Base-by-base conservation (phyloP, 495 filamentous ascomycete genomes). In the Podospora sp. region DNA sequence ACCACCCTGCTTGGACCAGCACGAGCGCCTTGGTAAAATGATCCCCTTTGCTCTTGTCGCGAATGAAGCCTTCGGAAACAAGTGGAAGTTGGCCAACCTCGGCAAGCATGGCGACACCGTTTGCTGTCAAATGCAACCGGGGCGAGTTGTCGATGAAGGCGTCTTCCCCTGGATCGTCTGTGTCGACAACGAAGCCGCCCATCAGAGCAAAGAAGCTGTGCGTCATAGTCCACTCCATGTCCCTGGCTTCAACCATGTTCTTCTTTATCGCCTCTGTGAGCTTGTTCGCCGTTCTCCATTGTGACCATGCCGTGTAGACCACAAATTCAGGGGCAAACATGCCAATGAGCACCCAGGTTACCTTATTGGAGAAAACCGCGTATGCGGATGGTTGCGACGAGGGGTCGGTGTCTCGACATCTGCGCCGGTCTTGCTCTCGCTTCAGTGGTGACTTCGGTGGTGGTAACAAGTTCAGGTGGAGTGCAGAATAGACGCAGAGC, bases 21-120 rank as follows among this genome's bases (percentile, higher is more conserved):
- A 35, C 56, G 4, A 59, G 56, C 6, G 27, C 18, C n/a, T 59
- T 59, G 22, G 56, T 20, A 8, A 59, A 20, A 24, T 27, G 24
- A 26, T 59, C 56, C 12, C 24, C 56, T n/a, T 59, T 59, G 56
- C 56, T 59, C 18, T 35, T 27, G 56, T 59, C 56, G 20, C 5
- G 24, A 16, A 59, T 59, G 6, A 26, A 55, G 52, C 22, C 52
- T n/a, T 22, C 22, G 3, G 52, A 55, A 6, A 55, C 12, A 6
- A 6, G 14, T 1, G 52, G 52, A 2, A 55, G 8, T 6, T 4
- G 20, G 52, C 52, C 52, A 22, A 55, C 7, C 52, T 55, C 21
- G 24, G 52, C 52, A 3, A 55, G 24, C 7, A 12, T 12, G 2
- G 52, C 52, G 2, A 55, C 20, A 2, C 21, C 52, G n/a, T 55